A percentile compares a stretch with the other conserved stretches of the same genome.
These are phyloP conservation scores for Chlamydomonas asymmetrica DNA, from an alignment of 139 green algal genomes.

Conservation along the genomic window DNA sequence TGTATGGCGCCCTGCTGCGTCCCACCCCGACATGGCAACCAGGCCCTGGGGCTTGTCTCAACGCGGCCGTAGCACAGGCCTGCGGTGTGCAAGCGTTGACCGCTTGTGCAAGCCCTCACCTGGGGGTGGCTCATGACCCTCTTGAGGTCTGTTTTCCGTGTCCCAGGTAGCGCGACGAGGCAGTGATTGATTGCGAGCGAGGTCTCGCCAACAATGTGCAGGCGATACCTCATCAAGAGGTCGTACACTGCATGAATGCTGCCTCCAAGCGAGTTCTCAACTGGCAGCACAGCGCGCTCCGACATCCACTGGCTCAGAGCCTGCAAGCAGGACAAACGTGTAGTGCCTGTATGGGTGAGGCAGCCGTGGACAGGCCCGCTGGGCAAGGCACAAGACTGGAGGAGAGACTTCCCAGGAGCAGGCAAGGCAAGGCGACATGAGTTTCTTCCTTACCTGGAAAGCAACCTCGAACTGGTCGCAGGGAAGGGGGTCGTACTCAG, in stretches of 20 bases:
- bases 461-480: slow-evolving; percentile 96
- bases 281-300: slow-evolving; percentile 65
- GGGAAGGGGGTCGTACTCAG: slow-evolving; percentile 77
- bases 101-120: slow-evolving; percentile 51
- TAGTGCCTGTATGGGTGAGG: background rate
- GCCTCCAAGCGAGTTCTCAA: slow-evolving; percentile 68
- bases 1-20: too few relatives aligned
- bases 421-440: too few relatives aligned
- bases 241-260: slow-evolving; percentile 62
- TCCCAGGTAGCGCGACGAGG: slow-evolving; percentile 90
- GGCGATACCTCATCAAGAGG: slow-evolving; percentile 77
- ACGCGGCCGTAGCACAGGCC: too few relatives aligned
- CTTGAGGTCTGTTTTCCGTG: slow-evolving; percentile 72
- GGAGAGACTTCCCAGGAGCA: too few relatives aligned
- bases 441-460: slow-evolving; percentile 86
- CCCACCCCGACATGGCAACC: too few relatives aligned
- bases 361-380: too few relatives aligned
- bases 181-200: slow-evolving; percentile 91
- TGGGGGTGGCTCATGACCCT: slow-evolving; percentile 92
- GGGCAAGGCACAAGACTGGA: too few relatives aligned
- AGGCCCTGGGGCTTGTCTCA: too few relatives aligned
- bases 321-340: slow-evolving; percentile 28
- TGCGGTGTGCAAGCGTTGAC: too few relatives aligned
- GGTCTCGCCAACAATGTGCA: slow-evolving; percentile 91
- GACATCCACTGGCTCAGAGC: slow-evolving; percentile 60